A percentile compares a stretch with the other conserved stretches of the same genome.
phyloP scores from a whole-genome alignment of 1,284 basidiomycete species.

The Irpex sp. region DNA sequence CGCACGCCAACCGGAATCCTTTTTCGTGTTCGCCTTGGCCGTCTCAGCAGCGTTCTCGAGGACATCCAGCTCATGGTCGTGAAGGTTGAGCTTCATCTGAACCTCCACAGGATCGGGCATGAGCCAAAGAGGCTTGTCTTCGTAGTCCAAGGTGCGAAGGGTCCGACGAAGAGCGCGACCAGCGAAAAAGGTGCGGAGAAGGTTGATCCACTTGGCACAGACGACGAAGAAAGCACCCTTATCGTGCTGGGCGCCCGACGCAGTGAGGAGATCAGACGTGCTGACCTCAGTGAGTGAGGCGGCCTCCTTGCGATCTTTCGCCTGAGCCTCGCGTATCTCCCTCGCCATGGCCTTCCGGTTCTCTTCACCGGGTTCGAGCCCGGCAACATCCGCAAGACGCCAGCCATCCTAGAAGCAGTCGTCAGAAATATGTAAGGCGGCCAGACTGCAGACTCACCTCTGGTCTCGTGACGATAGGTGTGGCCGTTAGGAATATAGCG shows the following conservation, averaged over 20 bases:
- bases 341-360: too few relatives aligned
- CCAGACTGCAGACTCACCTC: neutral
- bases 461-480: constrained; percentile 4
- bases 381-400: too few relatives aligned
- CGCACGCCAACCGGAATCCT: too few relatives aligned
- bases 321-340: too few relatives aligned
- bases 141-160: neutral
- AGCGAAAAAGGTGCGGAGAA: neutral
- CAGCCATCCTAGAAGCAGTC: too few relatives aligned
- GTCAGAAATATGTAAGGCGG: neutral
- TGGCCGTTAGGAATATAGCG: neutral
- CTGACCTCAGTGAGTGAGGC: too few relatives aligned
- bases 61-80: neutral
- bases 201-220: neutral
- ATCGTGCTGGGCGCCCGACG: too few relatives aligned
- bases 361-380: too few relatives aligned
- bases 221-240: too few relatives aligned
- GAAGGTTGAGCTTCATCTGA: neutral
- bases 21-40: too few relatives aligned
- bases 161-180: constrained; percentile 7
- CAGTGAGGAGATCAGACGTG: too few relatives aligned
- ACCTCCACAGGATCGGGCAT: neutral
- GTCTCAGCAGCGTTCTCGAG: neutral
- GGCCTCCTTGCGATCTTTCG: too few relatives aligned
- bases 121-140: constrained; percentile 4